phyloP scores from a whole-genome alignment of 2,329 filamentous ascomycete genomes.

The Diaporthe citrichinensis region DNA sequence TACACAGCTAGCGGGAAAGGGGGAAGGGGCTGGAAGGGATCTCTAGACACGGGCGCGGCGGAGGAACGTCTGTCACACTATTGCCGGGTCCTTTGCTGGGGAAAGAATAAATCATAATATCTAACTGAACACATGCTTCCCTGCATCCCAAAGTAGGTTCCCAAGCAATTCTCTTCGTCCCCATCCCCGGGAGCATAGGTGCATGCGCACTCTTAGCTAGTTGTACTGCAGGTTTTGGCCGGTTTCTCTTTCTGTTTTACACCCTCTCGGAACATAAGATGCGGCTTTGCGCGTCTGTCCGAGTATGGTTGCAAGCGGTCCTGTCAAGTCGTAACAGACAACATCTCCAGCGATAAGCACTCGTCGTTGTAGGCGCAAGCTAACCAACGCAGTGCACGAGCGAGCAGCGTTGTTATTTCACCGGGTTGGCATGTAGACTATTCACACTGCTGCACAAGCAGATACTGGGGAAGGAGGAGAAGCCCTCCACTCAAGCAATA shows the following conservation, averaged over 20 bases:
- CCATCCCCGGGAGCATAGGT: neutral
- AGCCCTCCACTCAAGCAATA: neutral
- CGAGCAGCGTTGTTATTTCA: neutral
- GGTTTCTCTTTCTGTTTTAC: neutral
- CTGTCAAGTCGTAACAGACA: no score
- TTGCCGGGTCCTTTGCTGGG: neutral
- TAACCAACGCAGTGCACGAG: no score
- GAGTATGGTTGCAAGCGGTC: neutral
- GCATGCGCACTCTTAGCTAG: no score
- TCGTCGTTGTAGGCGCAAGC: neutral
- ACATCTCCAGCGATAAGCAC: neutral
- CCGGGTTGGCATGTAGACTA: neutral
- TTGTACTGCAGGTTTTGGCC: no score
- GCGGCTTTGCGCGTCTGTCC: no score
- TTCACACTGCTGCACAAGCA: neutral
- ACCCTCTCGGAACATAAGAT: neutral
- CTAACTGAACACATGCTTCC: neutral
- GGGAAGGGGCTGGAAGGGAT: neutral
- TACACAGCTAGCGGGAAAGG: neutral
- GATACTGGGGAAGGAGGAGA: neutral
- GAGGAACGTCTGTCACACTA: conserved; percentile 3
- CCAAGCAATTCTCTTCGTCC: neutral
- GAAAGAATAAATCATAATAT: conserved; percentile 36
- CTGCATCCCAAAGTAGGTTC: neutral
- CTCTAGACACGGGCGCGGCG: neutral